Evolutionary conservation across 768 basidiomycete genomes (phyloP).

Genomic region (Termitomyces sp.): DNA sequence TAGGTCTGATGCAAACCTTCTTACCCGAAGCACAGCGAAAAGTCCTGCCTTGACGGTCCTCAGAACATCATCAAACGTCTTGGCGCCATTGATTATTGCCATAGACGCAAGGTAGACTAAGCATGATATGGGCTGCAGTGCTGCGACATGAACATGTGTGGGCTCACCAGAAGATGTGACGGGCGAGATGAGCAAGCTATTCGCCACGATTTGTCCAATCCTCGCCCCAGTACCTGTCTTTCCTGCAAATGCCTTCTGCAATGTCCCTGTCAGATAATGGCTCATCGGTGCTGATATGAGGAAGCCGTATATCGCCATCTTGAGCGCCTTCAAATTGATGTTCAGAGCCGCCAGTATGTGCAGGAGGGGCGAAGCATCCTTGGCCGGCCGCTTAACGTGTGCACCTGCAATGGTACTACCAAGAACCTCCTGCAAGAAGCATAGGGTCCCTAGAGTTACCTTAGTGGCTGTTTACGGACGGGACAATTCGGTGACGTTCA

Average conservation of each 20-base stretch:
- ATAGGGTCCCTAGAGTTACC: slow-evolving; percentile 36
- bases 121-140: not conserved
- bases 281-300: slow-evolving; percentile 78
- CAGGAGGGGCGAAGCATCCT: slow-evolving; percentile 47
- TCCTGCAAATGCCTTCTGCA: slow-evolving; percentile 77
- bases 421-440: slow-evolving; percentile 76
- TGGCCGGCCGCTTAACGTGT: slow-evolving; percentile 43
- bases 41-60: slow-evolving; percentile 71
- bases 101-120: slow-evolving; percentile 71
- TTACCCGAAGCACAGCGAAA: slow-evolving; percentile 66
- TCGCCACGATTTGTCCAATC: slow-evolving; percentile 69
- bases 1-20: slow-evolving; percentile 20
- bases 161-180: slow-evolving; percentile 62
- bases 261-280: slow-evolving; percentile 63
- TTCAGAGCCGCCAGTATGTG: slow-evolving; percentile 52
- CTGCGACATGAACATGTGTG: not conserved
- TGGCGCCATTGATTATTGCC: slow-evolving; percentile 81
- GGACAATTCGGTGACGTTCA: slow-evolving; percentile 1
- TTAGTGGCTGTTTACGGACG: slow-evolving; percentile 1
- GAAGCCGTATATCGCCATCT: slow-evolving; percentile 83
- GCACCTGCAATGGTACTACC: slow-evolving; percentile 66
- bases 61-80: slow-evolving; percentile 54
- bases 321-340: slow-evolving; percentile 65
- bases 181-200: slow-evolving; percentile 72
- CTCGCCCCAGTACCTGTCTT: slow-evolving; percentile 58